phyloP scores from a whole-genome alignment of 306 rosid species.

The Cucurbita maxima region DNA sequence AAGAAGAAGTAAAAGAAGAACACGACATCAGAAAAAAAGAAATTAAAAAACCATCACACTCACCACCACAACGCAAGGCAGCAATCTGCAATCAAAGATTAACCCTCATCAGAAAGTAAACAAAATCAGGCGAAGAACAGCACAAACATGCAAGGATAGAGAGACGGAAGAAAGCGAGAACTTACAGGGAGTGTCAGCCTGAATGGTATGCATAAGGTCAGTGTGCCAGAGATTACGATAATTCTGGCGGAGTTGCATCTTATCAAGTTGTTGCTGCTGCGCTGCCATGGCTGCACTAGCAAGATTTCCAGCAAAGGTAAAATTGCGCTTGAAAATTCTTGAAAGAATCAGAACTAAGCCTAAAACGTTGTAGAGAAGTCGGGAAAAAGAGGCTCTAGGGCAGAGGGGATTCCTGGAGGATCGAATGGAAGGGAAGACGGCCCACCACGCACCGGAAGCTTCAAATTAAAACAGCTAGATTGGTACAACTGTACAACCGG shows the following conservation, averaged over 20 bases:
- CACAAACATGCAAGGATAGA: background rate
- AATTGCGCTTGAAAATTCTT: background rate
- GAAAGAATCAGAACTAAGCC: background rate
- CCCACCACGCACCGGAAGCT: background rate
- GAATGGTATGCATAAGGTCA: conserved; percentile 40
- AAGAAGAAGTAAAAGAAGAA: conserved; percentile 4
- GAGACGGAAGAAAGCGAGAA: background rate
- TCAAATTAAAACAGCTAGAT: background rate
- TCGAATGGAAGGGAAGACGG: background rate
- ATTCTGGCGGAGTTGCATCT: conserved; percentile 72
- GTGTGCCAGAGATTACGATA: conserved; percentile 83
- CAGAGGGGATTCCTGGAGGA: background rate
- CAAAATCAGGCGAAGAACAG: background rate
- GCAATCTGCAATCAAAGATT: conserved; percentile 41
- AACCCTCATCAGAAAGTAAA: background rate
- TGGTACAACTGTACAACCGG: background rate
- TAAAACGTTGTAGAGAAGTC: background rate
- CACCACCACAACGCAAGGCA: conserved; percentile 64
- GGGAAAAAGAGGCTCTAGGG: background rate
- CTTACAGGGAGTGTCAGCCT: conserved; percentile 60
- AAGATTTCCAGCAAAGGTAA: background rate
- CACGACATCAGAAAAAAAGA: background rate
- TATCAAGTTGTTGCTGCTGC: conserved; percentile 38
- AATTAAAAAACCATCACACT: conserved; percentile 12
- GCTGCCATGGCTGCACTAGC: conserved; percentile 32